Conservation (phyloP, 2,329 filamentous ascomycete species). For the Teratosphaeria zuluensis region DNA sequence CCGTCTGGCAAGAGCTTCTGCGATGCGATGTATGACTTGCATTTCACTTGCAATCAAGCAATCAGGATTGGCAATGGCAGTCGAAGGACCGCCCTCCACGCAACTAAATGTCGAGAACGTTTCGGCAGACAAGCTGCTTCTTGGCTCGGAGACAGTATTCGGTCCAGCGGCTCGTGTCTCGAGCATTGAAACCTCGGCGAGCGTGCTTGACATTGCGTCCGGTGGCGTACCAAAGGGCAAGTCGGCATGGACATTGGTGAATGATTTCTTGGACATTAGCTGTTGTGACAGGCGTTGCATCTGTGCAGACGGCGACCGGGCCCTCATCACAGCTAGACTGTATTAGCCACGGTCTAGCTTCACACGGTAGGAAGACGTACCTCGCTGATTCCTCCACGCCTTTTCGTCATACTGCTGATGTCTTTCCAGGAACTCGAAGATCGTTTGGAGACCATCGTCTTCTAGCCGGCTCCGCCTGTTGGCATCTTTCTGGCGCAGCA, state of each 20-base stretch:
- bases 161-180: slow-evolving; percentile 9
- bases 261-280: slow-evolving; percentile 28
- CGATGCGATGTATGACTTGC: slow-evolving; percentile 27
- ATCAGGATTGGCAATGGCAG: slow-evolving; percentile 13
- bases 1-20: slow-evolving; percentile 24
- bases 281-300: slow-evolving; percentile 32
- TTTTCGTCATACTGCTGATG: slow-evolving; percentile 16
- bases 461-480: slow-evolving; percentile 6
- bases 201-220: slow-evolving; percentile 9
- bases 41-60: slow-evolving; percentile 13
- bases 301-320: slow-evolving; percentile 28
- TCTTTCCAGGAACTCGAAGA: slow-evolving; percentile 25
- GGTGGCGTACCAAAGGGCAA: slow-evolving; percentile 28
- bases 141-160: slow-evolving; percentile 1
- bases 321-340: slow-evolving; percentile 17
- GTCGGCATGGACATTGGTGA: slow-evolving; percentile 18
- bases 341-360: slow-evolving; percentile 9
- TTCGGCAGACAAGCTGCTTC: slow-evolving; percentile 15
- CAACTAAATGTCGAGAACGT: slow-evolving; percentile 27
- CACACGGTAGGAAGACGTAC: slow-evolving; percentile 10
- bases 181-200: slow-evolving; percentile 15
- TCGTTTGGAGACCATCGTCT: slow-evolving; percentile 19
- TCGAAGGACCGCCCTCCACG: slow-evolving; percentile 23
- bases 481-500: slow-evolving; percentile 24
- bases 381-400: slow-evolving; percentile 21